These are phyloP conservation scores for Fragilaria crotonensis DNA, from an alignment of 108 stramenopile species.

Conservation along the genomic window DNA sequence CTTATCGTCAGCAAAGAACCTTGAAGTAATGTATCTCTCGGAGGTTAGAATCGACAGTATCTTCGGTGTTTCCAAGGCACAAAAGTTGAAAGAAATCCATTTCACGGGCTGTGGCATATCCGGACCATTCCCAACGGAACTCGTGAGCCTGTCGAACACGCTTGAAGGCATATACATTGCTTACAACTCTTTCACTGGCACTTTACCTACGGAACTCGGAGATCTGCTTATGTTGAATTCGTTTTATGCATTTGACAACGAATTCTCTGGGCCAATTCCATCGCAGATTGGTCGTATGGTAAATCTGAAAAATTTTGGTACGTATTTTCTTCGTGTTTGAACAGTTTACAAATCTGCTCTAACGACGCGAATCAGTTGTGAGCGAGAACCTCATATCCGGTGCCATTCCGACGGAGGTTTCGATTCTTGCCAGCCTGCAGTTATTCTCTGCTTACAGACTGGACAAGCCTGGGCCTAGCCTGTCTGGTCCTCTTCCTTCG, in stretches of 20 bases:
- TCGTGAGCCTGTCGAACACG: constrained; percentile 39
- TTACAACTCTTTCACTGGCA: constrained; percentile 53
- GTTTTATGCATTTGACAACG: constrained; percentile 49
- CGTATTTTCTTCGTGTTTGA: not conserved
- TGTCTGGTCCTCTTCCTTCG: constrained; percentile 19
- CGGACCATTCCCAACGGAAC: constrained; percentile 38
- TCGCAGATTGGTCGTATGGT: constrained; percentile 13
- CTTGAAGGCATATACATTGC: constrained; percentile 41
- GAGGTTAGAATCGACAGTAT: constrained; percentile 32
- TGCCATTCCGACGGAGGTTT: constrained; percentile 5
- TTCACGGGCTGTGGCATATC: constrained; percentile 32
- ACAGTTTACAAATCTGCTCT: not conserved
- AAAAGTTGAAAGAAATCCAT: constrained; percentile 36
- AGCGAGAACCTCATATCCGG: not conserved
- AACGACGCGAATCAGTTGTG: not conserved
- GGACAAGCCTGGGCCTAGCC: not conserved
- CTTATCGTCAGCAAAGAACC: constrained; percentile 31
- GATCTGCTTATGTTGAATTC: constrained; percentile 37
- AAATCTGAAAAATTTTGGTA: constrained; percentile 11
- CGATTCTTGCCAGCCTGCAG: constrained; percentile 14
- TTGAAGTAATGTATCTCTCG: constrained; percentile 39
- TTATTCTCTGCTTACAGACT: constrained; percentile 24
- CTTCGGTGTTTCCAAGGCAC: constrained; percentile 36
- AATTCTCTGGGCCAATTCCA: constrained; percentile 32
- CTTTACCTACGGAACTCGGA: constrained; percentile 43